Evolutionary conservation across 768 basidiomycete species (phyloP).

Genomic region (Termitomyces sp.): DNA sequence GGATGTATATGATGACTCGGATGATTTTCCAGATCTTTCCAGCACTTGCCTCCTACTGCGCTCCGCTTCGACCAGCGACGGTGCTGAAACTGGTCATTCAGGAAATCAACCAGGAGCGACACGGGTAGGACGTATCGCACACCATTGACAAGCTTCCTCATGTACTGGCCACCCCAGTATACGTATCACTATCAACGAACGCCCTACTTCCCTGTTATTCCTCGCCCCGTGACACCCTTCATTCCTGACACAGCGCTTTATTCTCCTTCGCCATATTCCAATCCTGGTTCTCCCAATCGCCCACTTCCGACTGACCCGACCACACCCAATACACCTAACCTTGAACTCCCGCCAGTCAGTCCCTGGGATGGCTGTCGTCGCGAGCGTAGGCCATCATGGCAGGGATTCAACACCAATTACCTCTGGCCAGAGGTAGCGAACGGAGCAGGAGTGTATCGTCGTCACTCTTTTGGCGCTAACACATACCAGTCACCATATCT

Average conservation of each 20-base stretch:
- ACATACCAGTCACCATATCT: neutral
- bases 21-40: neutral
- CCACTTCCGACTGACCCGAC: constrained; percentile 3
- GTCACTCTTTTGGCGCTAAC: neutral
- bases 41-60: neutral
- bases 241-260: neutral
- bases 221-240: neutral
- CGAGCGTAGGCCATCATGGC: neutral
- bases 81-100: neutral
- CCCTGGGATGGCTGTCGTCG: neutral
- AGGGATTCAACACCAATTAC: neutral
- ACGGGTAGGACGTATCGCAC: neutral
- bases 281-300: neutral
- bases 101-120: neutral
- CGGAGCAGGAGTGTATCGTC: neutral
- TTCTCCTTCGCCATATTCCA: constrained; percentile 6
- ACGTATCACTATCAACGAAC: neutral
- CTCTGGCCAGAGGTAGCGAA: neutral
- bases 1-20: neutral
- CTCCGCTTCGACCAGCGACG: neutral
- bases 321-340: constrained; percentile 3
- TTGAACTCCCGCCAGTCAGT: neutral
- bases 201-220: neutral
- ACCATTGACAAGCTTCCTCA: neutral
- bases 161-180: neutral